Conservation (phyloP, 768 basidiomycete genomes). For the Lyophyllum atratum region DNA sequence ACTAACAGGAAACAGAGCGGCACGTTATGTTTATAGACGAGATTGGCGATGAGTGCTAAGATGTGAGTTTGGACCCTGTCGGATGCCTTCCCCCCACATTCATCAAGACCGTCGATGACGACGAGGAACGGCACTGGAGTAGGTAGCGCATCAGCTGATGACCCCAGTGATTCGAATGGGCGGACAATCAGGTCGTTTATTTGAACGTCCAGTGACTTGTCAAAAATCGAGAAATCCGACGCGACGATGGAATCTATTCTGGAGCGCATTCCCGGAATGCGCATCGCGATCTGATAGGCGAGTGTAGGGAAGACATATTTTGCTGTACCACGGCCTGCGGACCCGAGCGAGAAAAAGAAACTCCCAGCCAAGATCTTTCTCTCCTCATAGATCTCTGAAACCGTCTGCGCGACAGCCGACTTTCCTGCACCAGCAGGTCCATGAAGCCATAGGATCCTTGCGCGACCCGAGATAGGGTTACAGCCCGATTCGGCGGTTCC, state of each 20-base stretch:
- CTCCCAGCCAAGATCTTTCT: constrained; percentile 22
- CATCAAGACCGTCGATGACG: too few relatives aligned
- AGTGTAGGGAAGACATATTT: constrained; percentile 26
- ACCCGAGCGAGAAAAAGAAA: constrained; percentile 33
- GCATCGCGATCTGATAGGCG: constrained; percentile 22
- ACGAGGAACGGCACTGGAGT: too few relatives aligned
- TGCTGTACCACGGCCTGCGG: constrained; percentile 18
- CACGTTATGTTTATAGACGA: too few relatives aligned
- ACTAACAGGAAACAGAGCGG: too few relatives aligned
- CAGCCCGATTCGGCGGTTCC: too few relatives aligned
- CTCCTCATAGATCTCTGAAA: constrained; percentile 17
- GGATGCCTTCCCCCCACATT: too few relatives aligned
- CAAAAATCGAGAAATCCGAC: constrained; percentile 7
- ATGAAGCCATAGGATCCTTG: constrained; percentile 16
- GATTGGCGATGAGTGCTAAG: too few relatives aligned
- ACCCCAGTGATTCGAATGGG: too few relatives aligned
- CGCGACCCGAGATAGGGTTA: too few relatives aligned
- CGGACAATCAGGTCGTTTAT: constrained; percentile 3
- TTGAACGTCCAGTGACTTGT: constrained; percentile 1
- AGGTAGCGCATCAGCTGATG: too few relatives aligned
- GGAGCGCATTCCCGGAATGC: background rate
- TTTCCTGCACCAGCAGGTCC: constrained; percentile 26
- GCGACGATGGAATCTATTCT: background rate
- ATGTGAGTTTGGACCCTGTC: too few relatives aligned
- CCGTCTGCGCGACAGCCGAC: constrained; percentile 19